Evolutionary conservation across 2,329 filamentous ascomycete genomes (phyloP).

Genomic region (Ceratocystis papillata): DNA sequence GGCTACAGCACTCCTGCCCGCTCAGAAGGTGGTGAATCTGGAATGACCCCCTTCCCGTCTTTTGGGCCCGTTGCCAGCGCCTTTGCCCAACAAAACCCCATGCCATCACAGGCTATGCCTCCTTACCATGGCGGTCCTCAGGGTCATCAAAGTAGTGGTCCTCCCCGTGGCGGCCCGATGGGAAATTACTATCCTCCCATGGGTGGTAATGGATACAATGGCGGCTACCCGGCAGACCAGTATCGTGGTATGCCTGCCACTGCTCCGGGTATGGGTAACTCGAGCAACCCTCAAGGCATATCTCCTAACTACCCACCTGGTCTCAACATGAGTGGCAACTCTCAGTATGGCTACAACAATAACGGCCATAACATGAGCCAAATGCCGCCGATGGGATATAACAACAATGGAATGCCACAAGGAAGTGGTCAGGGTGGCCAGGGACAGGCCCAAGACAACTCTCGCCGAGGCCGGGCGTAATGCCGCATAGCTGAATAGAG

Average conservation of each 20-base stretch:
- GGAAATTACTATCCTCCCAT: constrained; percentile 48
- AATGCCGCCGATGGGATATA: constrained; percentile 38
- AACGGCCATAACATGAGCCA: constrained; percentile 39
- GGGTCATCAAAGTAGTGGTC: constrained; percentile 45
- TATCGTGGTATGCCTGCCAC: constrained; percentile 47
- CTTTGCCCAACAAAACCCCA: constrained; percentile 39
- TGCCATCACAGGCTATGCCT: constrained; percentile 36
- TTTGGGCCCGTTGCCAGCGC: constrained; percentile 44
- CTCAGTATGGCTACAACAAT: constrained; percentile 34
- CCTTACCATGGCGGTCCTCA: constrained; percentile 46
- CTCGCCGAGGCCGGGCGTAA: constrained; percentile 15
- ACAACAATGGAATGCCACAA: constrained; percentile 30
- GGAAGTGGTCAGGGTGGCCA: constrained; percentile 36
- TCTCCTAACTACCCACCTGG: constrained; percentile 36
- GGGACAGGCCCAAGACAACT: constrained; percentile 15
- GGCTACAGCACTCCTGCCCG: constrained; percentile 34
- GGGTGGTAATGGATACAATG: constrained; percentile 30
- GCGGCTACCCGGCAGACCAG: constrained; percentile 40
- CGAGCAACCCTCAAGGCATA: constrained; percentile 43
- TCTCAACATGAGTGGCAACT: constrained; percentile 35
- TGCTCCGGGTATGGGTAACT: constrained; percentile 33
- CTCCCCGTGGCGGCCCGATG: constrained; percentile 45
- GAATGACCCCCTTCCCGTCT: constrained; percentile 39
- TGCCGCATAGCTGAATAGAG: not conserved
- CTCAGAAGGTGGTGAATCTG: constrained; percentile 36